phyloP scores from a whole-genome alignment of 805 yeast genomes.

The Yamadazyma paraphyllophila region DNA sequence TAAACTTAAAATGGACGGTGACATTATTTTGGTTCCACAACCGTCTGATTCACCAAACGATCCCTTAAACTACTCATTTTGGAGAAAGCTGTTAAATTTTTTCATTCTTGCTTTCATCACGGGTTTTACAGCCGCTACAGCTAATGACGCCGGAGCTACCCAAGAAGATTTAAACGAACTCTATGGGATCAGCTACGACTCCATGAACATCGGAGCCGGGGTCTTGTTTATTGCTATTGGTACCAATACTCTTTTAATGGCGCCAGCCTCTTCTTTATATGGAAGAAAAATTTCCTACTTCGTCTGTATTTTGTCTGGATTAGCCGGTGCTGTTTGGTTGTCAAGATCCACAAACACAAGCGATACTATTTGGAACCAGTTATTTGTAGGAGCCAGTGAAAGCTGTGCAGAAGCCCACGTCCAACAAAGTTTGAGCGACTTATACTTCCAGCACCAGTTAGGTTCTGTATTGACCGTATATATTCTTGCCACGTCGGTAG shows the following conservation, averaged over 20 bases:
- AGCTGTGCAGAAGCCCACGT: constrained; percentile 46
- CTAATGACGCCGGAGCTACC: constrained; percentile 49
- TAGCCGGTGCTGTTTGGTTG: constrained; percentile 47
- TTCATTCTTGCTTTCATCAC: constrained; percentile 40
- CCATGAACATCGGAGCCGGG: constrained; percentile 51
- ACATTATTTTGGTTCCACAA: constrained; percentile 45
- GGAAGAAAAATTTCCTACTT: constrained; percentile 46
- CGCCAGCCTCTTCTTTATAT: constrained; percentile 44
- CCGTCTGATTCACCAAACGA: constrained; percentile 51
- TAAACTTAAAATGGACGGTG: constrained; percentile 20
- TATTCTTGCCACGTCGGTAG: constrained; percentile 51
- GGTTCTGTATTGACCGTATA: constrained; percentile 53
- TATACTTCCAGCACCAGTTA: constrained; percentile 42
- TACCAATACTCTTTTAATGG: constrained; percentile 41
- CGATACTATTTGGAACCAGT: constrained; percentile 48
- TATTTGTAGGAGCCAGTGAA: constrained; percentile 40
- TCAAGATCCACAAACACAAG: constrained; percentile 33
- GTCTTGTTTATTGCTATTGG: constrained; percentile 46
- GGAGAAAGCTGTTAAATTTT: constrained; percentile 39
- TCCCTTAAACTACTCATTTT: constrained; percentile 43
- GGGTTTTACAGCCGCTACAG: constrained; percentile 49
- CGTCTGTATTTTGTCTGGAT: constrained; percentile 38
- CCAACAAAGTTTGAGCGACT: constrained; percentile 35
- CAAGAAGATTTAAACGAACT: constrained; percentile 43
- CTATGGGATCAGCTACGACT: constrained; percentile 43